Base-by-base conservation (phyloP, 805 yeast genomes). In the Grigorovia jiainica region DNA sequence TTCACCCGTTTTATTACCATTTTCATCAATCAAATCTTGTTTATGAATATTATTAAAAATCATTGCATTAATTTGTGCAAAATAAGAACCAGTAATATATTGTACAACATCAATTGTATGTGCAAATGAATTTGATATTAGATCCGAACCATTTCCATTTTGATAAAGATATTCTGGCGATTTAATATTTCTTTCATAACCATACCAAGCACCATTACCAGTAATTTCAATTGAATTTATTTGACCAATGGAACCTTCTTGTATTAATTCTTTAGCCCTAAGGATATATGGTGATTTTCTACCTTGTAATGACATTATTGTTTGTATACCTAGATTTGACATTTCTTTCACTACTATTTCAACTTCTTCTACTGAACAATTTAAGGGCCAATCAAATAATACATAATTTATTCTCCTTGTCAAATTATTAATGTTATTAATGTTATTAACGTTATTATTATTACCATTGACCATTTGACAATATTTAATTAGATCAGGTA, bases 51-150 rank as follows among this genome's bases (percentile, higher is more conserved):
- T 51, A 42, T 46, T 49, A 38, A 49, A 48, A 10, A 51, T 34
- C 48, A 49, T 46, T 20, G 54, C 43, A 34, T 39, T 49, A 7
- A 50, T 42, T 21, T 44, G 39, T 27, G 44, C 23, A 36, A 52
- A 49, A 36, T 47, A 48, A 4, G 52, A 49, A 17, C 51, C 47
- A 11, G 51, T 44, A 11, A 52, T 47, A 38, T 52, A 52, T 39
- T 48, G 52, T 15, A 51, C 38, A 3, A 48, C 43, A 36, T 52
- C 56, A 11, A 52, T 50, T 2, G 54, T 52, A 39, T 50, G 56
- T 8, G 50, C 56, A 43, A 51, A 52, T n/a, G 51, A 37, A 31
- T 38, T 38, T 10, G 53, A 38, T 19, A 52, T 41, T 29, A 49
- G 35, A 29, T 51, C 46, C 13, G 37, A 44, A 18, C 54, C 54